Base-by-base conservation (phyloP, 1,284 basidiomycete genomes). In the Butyriboletus appendiculatus region DNA sequence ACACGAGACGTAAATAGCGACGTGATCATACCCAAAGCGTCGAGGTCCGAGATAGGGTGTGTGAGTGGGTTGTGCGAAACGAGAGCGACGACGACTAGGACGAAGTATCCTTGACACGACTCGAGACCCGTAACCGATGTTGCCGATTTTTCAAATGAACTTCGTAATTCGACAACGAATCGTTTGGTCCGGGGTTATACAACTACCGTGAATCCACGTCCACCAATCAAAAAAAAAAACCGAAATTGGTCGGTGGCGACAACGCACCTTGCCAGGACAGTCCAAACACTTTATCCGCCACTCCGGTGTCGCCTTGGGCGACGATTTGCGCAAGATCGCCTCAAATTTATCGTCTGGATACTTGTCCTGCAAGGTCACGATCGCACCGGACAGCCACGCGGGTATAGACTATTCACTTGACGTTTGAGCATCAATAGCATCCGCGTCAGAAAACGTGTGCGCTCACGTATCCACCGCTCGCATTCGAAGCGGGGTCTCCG, bases 231-330 rank as follows among this genome's bases (percentile, higher is more conserved):
- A 42, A 40, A 33, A 42, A 40, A 44, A 10, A 44, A 26, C 2
- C 28, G 11, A 32, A 16, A 16, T 7, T 15, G 16, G 14, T 8
- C 14, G 16, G 30, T 3, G 8, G 10, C 3, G 20, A n/a, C 18
- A 2, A 43, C 62, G 24, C 20, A 94, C 93, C 81, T 95, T 95
- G 66, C 92, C 93, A 59, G 94, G 94, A 72, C 96, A 98, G 71
- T 98, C 96, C 56, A 88, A 69, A 73, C 96, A 99, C 72, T 93
- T 95, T 65, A 98, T 83, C 20, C 95, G 82, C 95, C 96, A 98
- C 70, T 96, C 92, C 4, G 82, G 64, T 37, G 75, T 70, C 30
- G 74, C 76, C 8, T 73, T 76, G 50, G 80, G 76, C 12, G 75
- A 73, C 14, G 81, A 76, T 65, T 81, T 84, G 48, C 85, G 80